A percentile compares a stretch with the other conserved stretches of the same genome.
Evolutionary conservation across 2,329 filamentous ascomycete species (phyloP).

Genomic region (Cercospora janseana): DNA sequence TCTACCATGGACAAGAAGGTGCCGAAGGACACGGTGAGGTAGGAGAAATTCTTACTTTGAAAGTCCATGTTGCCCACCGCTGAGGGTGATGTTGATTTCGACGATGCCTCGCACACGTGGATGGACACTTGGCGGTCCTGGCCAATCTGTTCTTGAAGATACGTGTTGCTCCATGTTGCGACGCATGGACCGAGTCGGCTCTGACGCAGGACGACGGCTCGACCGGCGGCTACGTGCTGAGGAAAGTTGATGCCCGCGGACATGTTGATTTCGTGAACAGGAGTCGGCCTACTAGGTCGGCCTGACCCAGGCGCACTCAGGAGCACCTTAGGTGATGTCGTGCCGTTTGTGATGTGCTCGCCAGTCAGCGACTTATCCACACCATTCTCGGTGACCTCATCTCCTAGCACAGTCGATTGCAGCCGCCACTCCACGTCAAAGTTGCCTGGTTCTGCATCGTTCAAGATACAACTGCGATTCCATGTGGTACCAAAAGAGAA

Average conservation of each 20-base stretch:
- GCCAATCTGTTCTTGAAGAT: constrained; percentile 54
- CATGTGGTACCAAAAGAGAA: constrained; percentile 89
- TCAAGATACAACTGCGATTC: constrained; percentile 58
- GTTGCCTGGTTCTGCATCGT: constrained; percentile 27
- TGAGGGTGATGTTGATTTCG: too few relatives aligned
- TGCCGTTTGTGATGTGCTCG: neutral
- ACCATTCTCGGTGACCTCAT: constrained; percentile 20
- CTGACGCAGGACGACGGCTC: constrained; percentile 64
- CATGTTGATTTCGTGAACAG: constrained; percentile 55
- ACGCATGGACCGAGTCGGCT: constrained; percentile 67
- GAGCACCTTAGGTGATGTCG: neutral
- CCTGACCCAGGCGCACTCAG: neutral
- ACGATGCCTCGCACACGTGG: constrained; percentile 24
- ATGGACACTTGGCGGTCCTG: neutral
- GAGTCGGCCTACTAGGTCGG: constrained; percentile 9
- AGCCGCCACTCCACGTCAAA: constrained; percentile 33
- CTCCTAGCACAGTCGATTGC: constrained; percentile 27
- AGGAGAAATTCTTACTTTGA: constrained; percentile 76
- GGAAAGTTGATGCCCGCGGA: constrained; percentile 58
- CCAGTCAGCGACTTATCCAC: constrained; percentile 14
- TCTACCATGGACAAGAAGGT: constrained; percentile 63
- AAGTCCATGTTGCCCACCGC: constrained; percentile 69
- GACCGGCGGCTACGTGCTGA: constrained; percentile 55
- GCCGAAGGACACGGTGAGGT: constrained; percentile 66
- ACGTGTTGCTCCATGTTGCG: constrained; percentile 64